Percentiles rank a stretch among this genome's conserved stretches.
Conservation (phyloP, 768 basidiomycete genomes). For the Pseudohyphozyma bogoriensis region DNA sequence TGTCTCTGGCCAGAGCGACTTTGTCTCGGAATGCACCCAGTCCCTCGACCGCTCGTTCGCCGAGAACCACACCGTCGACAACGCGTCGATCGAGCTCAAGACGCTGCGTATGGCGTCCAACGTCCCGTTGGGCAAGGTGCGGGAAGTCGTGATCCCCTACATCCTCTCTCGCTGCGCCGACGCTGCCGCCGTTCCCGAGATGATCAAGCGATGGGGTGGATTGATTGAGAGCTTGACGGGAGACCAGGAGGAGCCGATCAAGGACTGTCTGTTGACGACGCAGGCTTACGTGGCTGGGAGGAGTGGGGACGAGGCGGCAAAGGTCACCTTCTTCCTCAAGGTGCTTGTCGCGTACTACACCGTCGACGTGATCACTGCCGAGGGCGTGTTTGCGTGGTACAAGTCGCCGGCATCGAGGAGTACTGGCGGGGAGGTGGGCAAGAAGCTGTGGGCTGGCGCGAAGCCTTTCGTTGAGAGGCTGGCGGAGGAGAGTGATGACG, state of each 20-base stretch:
- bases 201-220: slow-evolving; percentile 69
- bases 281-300: slow-evolving; percentile 42
- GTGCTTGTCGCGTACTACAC: slow-evolving; percentile 80
- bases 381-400: slow-evolving; percentile 84
- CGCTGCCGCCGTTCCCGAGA: slow-evolving; percentile 47
- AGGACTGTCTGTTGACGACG: slow-evolving; percentile 65
- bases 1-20: slow-evolving; percentile 49
- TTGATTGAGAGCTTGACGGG: slow-evolving; percentile 73
- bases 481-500: slow-evolving; percentile 46
- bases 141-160: slow-evolving; percentile 77
- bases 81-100: slow-evolving; percentile 87
- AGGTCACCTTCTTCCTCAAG: slow-evolving; percentile 66
- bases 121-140: slow-evolving; percentile 71
- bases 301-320: slow-evolving; percentile 43
- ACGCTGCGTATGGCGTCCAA: slow-evolving; percentile 95
- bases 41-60: slow-evolving; percentile 85
- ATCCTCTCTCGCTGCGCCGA: slow-evolving; percentile 64
- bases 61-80: slow-evolving; percentile 83
- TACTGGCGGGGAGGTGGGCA: slow-evolving; percentile 55
- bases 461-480: slow-evolving; percentile 73
- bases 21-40: slow-evolving; percentile 62
- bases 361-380: slow-evolving; percentile 81
- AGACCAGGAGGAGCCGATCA: slow-evolving; percentile 49
- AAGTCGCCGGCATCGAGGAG: slow-evolving; percentile 47
- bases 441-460: slow-evolving; percentile 36